phyloP scores from a whole-genome alignment of 305 asterid genomes.

The Fraxinus floribunda region DNA sequence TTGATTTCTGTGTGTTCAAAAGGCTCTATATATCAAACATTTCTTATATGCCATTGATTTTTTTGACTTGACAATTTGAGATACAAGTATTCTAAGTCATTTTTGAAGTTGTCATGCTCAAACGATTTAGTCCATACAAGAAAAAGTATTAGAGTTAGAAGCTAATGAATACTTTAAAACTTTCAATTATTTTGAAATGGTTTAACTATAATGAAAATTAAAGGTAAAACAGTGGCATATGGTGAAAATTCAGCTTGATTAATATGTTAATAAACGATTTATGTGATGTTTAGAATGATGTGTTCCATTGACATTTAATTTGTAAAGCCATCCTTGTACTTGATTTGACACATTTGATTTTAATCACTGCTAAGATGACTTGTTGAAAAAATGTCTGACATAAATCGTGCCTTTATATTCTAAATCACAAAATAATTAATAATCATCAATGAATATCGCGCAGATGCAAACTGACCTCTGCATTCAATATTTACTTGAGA shows the following conservation, averaged over 20 bases:
- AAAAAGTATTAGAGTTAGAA: not conserved
- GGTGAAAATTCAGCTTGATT: not conserved
- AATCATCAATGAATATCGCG: not conserved
- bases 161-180: not conserved
- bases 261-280: not conserved
- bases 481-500: not conserved
- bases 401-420: conserved; percentile 12
- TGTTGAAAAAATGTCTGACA: not conserved
- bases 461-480: conserved; percentile 6
- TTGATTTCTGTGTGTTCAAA: not conserved
- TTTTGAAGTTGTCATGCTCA: not conserved
- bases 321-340: not conserved
- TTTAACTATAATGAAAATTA: not conserved
- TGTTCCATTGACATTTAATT: not conserved
- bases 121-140: not conserved
- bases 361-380: not conserved
- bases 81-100: not conserved
- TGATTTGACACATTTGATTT: not conserved
- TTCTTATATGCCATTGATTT: not conserved
- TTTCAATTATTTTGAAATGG: not conserved
- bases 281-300: not conserved
- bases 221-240: not conserved
- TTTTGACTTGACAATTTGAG: not conserved
- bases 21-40: not conserved
- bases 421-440: conserved; percentile 9